These are phyloP conservation scores for Modicella reniformis DNA, from an alignment of 371 early-diverging fungal species.

Conservation along the genomic window DNA sequence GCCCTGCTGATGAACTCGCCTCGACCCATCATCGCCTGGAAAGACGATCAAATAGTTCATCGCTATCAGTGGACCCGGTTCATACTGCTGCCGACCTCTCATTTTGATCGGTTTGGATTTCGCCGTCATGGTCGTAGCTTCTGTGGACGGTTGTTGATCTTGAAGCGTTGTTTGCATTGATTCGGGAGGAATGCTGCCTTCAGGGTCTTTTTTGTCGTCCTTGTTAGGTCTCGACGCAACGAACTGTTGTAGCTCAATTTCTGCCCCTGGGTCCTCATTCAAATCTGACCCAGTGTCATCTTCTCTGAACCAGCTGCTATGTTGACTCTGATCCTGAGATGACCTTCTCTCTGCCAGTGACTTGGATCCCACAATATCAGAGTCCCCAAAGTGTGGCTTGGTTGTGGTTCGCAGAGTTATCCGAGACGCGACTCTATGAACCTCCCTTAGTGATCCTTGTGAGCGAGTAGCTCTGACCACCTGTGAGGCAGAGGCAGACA, in stretches of 20 bases:
- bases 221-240: not conserved
- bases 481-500: slow-evolving; percentile 9
- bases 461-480: slow-evolving; percentile 20
- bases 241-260: slow-evolving; percentile 26
- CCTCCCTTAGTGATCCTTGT: slow-evolving; percentile 37
- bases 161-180: not conserved
- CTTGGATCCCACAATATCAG: not conserved
- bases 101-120: slow-evolving; percentile 39
- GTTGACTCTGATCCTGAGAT: not conserved
- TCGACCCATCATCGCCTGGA: slow-evolving; percentile 40
- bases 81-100: slow-evolving; percentile 48
- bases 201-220: not conserved
- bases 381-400: not conserved
- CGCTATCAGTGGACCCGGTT: slow-evolving; percentile 46
- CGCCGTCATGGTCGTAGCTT: not conserved
- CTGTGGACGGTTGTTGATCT: not conserved
- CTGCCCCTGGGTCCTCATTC: slow-evolving; percentile 15
- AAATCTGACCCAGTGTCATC: not conserved
- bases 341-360: not conserved
- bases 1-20: slow-evolving; percentile 39
- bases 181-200: not conserved
- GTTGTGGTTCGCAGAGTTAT: slow-evolving; percentile 30
- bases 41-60: slow-evolving; percentile 51
- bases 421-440: slow-evolving; percentile 29
- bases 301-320: not conserved